Conservation (phyloP, 2,329 filamentous ascomycete genomes). For the Stenocarpella maydis region DNA sequence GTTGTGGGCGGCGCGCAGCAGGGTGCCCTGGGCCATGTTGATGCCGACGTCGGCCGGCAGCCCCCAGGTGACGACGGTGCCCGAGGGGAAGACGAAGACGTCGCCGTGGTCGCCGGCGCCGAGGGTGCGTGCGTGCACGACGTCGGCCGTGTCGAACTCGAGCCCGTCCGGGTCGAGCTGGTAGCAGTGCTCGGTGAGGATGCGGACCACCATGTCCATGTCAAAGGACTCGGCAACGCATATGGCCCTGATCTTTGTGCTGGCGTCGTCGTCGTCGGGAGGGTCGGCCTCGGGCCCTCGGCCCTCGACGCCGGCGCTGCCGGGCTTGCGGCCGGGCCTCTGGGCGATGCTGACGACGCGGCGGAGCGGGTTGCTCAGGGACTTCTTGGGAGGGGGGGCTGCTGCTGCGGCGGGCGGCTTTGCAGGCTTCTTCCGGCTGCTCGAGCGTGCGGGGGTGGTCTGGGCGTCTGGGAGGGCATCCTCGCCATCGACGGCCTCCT, state of each 20-base stretch:
- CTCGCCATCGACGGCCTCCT: constrained; percentile 42
- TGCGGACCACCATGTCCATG: constrained; percentile 66
- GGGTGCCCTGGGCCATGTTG: constrained; percentile 72
- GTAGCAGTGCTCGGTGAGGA: constrained; percentile 67
- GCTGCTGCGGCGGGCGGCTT: constrained; percentile 34
- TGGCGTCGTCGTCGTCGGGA: constrained; percentile 45
- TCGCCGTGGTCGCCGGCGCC: constrained; percentile 75
- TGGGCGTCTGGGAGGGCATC: background rate
- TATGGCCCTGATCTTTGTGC: constrained; percentile 63
- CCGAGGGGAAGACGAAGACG: constrained; percentile 94
- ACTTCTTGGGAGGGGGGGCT: constrained; percentile 66
- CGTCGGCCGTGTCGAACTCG: constrained; percentile 67
- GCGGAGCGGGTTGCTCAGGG: constrained; percentile 81
- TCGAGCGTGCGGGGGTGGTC: background rate
- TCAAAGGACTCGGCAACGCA: constrained; percentile 71
- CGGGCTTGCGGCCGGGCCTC: constrained; percentile 51
- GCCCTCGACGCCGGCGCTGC: constrained; percentile 52
- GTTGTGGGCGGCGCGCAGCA: constrained; percentile 79
- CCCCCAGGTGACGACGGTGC: constrained; percentile 92
- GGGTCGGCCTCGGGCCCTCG: constrained; percentile 37
- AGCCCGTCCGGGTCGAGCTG: constrained; percentile 68
- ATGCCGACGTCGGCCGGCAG: constrained; percentile 78
- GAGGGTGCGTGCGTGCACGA: constrained; percentile 68
- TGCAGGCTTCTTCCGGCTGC: constrained; percentile 29
- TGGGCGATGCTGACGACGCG: constrained; percentile 89